Conservation (phyloP, 352 stramenopile genomes). For the Phytophthora nicotianae region DNA sequence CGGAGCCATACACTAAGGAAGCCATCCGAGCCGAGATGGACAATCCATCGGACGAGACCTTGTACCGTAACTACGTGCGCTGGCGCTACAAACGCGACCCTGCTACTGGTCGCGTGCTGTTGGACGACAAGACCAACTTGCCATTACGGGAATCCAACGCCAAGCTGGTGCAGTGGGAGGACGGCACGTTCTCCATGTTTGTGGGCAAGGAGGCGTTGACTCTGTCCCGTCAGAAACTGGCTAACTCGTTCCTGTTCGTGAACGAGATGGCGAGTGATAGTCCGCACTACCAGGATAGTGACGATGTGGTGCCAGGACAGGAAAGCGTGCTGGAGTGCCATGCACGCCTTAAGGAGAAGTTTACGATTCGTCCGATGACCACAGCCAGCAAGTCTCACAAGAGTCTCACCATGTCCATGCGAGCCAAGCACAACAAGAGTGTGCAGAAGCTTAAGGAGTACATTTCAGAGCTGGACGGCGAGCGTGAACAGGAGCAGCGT, state of each 20-base stretch:
- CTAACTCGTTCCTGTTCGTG: slow-evolving; percentile 87
- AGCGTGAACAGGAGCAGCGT: slow-evolving; percentile 80
- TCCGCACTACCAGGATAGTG: slow-evolving; percentile 61
- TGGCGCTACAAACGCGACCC: slow-evolving; percentile 79
- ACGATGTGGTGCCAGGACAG: slow-evolving; percentile 63
- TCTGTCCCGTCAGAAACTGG: slow-evolving; percentile 84
- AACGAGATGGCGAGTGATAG: slow-evolving; percentile 79
- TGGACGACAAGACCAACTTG: slow-evolving; percentile 63
- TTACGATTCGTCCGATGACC: slow-evolving; percentile 89
- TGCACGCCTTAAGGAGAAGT: slow-evolving; percentile 78
- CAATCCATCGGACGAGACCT: slow-evolving; percentile 82
- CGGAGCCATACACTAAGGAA: slow-evolving; percentile 77
- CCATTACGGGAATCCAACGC: slow-evolving; percentile 79
- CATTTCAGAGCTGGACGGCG: slow-evolving; percentile 85
- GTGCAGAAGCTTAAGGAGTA: slow-evolving; percentile 88
- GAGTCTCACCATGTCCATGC: slow-evolving; percentile 90
- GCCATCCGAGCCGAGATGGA: slow-evolving; percentile 79
- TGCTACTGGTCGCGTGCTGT: slow-evolving; percentile 56
- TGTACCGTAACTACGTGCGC: slow-evolving; percentile 89
- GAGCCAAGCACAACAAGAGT: slow-evolving; percentile 89
- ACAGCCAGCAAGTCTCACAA: slow-evolving; percentile 86
- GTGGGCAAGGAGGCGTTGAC: slow-evolving; percentile 84
- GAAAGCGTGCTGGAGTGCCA: slow-evolving; percentile 88
- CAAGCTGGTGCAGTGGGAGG: slow-evolving; percentile 88
- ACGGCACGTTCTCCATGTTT: slow-evolving; percentile 87